Evolutionary conservation across 164 flowering plant species (phyloP).

Genomic region (Hamamelis virginiana): DNA sequence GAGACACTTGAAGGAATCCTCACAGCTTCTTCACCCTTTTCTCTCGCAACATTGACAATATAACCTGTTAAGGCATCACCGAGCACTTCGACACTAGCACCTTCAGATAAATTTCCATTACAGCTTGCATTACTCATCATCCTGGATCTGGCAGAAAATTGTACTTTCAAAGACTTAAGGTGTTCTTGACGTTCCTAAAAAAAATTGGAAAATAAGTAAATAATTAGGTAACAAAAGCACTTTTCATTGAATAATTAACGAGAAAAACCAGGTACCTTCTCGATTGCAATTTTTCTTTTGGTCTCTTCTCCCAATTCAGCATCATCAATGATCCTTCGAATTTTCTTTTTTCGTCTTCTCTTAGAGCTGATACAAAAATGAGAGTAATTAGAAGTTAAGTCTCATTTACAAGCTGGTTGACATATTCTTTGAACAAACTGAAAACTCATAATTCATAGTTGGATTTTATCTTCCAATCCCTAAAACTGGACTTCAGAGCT

Average conservation of each 20-base stretch:
- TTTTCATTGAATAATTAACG: not conserved
- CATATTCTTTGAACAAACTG: not conserved
- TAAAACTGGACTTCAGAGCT: not conserved
- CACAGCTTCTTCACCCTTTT: conserved; percentile 85
- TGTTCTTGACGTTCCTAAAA: conserved; percentile 95
- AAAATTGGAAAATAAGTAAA: conserved; percentile 2
- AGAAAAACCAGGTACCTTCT: conserved; percentile 56
- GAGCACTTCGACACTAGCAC: conserved; percentile 60
- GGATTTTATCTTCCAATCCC: not conserved
- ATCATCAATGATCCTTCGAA: conserved; percentile 88
- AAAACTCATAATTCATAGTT: not conserved
- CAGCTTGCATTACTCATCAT: conserved; percentile 33
- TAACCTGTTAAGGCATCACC: conserved; percentile 81
- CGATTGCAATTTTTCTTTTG: conserved; percentile 89
- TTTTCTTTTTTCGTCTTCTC: conserved; percentile 64
- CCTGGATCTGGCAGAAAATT: conserved; percentile 57
- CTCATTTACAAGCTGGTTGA: not conserved
- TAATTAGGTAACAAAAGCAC: not conserved
- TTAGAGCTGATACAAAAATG: conserved; percentile 41
- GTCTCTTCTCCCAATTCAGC: conserved; percentile 97
- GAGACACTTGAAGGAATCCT: conserved; percentile 91
- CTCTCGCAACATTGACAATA: conserved; percentile 92
- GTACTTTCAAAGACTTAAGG: conserved; percentile 72
- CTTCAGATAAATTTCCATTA: conserved; percentile 43
- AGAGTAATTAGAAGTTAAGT: not conserved